Evolutionary conservation across 2,329 filamentous ascomycete species (phyloP), one percentile per base, ranked within the genome.

Genomic region (Incumbomyces lentus): DNA sequence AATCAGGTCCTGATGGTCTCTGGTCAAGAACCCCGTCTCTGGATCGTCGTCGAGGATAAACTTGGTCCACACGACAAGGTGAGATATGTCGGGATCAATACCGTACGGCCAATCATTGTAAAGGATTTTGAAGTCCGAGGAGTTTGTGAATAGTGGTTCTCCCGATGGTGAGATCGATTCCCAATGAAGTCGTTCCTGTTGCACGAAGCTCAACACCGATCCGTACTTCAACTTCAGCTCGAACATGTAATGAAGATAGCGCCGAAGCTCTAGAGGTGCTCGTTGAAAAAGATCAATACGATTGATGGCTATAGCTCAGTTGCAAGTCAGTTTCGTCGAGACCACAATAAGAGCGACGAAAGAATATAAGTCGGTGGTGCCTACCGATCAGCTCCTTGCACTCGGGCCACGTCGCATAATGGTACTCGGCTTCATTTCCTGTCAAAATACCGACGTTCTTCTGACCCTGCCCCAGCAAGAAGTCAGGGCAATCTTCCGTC

Each of bases 61-160:
- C 64, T 95, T 95, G 40, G 85, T 92, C 90, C 90, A 96, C 11
- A 95, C 79, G 4, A 95, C 86, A 2, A 95, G 70, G 62, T 95
- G 90, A 13, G 86, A 76, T 53, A 95, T 89, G 43, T 76, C 73
- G 39, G 70, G 60, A 57, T 92, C 86, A 44, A 95, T 72, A 0
- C 86, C 88, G 59, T 95, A 96, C 0, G 90, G 90, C 86, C 88
- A 95, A 71, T 96, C 89, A 60, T 96, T 96, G 66, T 76, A 78
- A 34, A 95, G 64, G 40, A 94, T 81, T 63, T 80, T 87, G 57
- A 82, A 58, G 39, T 61, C 57, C 36, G 62, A 65, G 34, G 65
- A 55, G 48, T 67, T 62, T 26, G 66, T 65, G 52, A 75, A 75
- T 6, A 67, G 66, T 14, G 50, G 49, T 5, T 50, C 43, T 40